phyloP scores from a whole-genome alignment of 306 rosid species.

The Quercus dentata region DNA sequence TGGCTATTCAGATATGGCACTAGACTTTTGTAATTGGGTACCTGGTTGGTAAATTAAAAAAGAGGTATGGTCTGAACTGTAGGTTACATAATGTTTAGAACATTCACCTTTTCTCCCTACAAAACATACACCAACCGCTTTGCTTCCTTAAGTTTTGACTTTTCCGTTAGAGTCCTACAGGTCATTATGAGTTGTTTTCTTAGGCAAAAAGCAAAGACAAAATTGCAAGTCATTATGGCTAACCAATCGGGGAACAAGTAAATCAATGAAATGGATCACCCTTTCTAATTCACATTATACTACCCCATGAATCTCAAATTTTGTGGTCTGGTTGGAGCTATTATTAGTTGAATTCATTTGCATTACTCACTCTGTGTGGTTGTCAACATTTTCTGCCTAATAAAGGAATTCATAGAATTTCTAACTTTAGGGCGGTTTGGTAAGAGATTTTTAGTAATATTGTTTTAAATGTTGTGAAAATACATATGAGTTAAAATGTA shows the following conservation, averaged over 20 bases:
- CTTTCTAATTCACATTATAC: constrained; percentile 20
- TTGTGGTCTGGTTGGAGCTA: constrained; percentile 25
- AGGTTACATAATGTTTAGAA: constrained; percentile 18
- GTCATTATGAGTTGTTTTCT: constrained; percentile 44
- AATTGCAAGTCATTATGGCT: constrained; percentile 30
- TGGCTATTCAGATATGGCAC: constrained; percentile 14
- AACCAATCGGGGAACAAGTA: constrained; percentile 39
- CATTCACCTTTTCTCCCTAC: constrained; percentile 28
- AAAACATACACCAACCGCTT: constrained; percentile 30
- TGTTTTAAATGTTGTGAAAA: too few species aligned
- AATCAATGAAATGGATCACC: constrained; percentile 20
- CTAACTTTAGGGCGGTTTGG: accelerated
- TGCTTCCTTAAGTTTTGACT: constrained; percentile 41
- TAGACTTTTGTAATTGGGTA: constrained; percentile 30
- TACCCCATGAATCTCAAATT: constrained; percentile 8
- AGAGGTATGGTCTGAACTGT: neutral
- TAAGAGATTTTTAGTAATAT: too few species aligned
- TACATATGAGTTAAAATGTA: too few species aligned
- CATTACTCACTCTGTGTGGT: neutral
- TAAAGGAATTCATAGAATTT: too few species aligned
- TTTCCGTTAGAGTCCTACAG: constrained; percentile 33
- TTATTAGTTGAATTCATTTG: constrained; percentile 16
- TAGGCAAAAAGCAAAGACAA: constrained; percentile 43
- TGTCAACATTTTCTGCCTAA: neutral
- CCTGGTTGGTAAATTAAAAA: neutral